These are phyloP conservation scores for Juglanconis juglandina DNA, from an alignment of 2,329 filamentous ascomycete genomes.

Conservation along the genomic window DNA sequence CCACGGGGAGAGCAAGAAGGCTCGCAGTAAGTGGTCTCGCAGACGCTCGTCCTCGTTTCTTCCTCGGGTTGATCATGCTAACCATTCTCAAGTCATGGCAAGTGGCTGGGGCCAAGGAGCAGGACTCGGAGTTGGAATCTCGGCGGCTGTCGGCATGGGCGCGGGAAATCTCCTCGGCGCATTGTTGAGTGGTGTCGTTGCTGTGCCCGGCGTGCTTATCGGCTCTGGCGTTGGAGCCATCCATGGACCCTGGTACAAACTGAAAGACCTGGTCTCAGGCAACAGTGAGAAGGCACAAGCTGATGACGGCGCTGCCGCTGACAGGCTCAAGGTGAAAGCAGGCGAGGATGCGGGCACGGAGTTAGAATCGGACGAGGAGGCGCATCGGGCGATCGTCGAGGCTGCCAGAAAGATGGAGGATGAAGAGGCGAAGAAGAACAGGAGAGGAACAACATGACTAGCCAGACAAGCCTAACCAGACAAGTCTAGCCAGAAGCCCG, in stretches of 20 bases:
- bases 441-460: not conserved
- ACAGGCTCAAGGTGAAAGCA: not conserved
- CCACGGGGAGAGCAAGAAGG: constrained; percentile 18
- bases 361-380: not conserved
- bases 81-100: constrained; percentile 7
- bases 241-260: constrained; percentile 14
- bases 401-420: constrained; percentile 13
- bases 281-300: not conserved
- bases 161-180: constrained; percentile 15
- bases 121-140: constrained; percentile 12
- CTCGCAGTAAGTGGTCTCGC: constrained; percentile 11
- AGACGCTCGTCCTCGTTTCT: not conserved
- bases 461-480: not conserved
- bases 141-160: constrained; percentile 16
- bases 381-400: constrained; percentile 10
- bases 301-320: not conserved
- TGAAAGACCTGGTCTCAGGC: constrained; percentile 4
- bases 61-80: not conserved
- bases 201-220: constrained; percentile 15
- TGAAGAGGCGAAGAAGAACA: not conserved
- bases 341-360: not conserved
- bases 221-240: constrained; percentile 15
- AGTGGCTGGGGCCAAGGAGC: constrained; percentile 16
- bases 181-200: constrained; percentile 14
- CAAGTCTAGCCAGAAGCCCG: not conserved